Conservation (phyloP, 208 protist genomes). For the Leishmania martiniquensis region DNA sequence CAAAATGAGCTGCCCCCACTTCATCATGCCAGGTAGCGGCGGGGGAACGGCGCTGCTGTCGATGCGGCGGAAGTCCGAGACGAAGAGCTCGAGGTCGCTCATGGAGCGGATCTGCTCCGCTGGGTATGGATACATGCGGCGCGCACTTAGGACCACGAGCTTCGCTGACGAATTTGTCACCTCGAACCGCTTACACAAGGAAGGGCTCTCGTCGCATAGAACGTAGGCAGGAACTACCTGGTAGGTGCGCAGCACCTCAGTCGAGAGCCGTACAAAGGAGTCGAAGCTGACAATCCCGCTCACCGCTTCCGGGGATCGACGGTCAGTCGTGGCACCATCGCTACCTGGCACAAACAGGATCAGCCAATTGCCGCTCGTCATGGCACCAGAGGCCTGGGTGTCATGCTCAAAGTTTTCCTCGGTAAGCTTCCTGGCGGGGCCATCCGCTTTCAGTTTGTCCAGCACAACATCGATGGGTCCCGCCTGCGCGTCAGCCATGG, state of each 20-base stretch:
- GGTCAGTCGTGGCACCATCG: slow-evolving; percentile 19
- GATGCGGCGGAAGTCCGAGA: slow-evolving; percentile 26
- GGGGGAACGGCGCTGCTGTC: slow-evolving; percentile 29
- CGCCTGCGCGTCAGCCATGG: not conserved
- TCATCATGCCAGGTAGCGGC: slow-evolving; percentile 1
- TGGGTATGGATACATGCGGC: slow-evolving; percentile 27
- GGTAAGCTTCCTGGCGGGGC: slow-evolving; percentile 15
- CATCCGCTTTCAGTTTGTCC: slow-evolving; percentile 15
- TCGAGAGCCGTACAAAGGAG: slow-evolving; percentile 15
- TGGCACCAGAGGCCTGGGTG: slow-evolving; percentile 27
- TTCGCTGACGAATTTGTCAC: slow-evolving; percentile 8
- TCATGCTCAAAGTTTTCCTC: slow-evolving; percentile 27
- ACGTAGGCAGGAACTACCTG: slow-evolving; percentile 31
- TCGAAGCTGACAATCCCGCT: slow-evolving; percentile 22
- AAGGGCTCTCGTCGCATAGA: slow-evolving; percentile 28
- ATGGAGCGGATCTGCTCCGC: slow-evolving; percentile 17
- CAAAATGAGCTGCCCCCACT: slow-evolving; percentile 22
- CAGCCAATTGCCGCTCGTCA: slow-evolving; percentile 37
- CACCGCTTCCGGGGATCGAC: slow-evolving; percentile 20
- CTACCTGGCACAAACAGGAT: slow-evolving; percentile 31
- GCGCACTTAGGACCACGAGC: slow-evolving; percentile 15
- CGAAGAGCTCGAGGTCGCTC: slow-evolving; percentile 30
- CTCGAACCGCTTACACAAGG: slow-evolving; percentile 21
- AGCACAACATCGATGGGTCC: not conserved
- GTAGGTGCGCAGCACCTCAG: slow-evolving; percentile 11